Base-by-base conservation (phyloP, 805 yeast genomes). In the Metschnikowia orientalis region DNA sequence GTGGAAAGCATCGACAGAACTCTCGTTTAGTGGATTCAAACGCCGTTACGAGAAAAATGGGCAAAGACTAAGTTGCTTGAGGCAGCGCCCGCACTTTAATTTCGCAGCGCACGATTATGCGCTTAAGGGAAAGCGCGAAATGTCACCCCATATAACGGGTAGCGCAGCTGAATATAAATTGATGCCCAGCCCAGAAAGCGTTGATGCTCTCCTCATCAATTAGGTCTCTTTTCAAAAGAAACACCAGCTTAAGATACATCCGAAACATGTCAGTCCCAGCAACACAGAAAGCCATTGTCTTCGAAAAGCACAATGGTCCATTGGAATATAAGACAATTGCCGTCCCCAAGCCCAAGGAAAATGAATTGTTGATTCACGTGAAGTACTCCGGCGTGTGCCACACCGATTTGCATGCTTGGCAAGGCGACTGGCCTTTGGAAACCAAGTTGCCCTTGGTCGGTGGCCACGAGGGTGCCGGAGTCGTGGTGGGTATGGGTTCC, bases 401-500 rank as follows among this genome's bases (percentile, higher is more conserved):
- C 53, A 65, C 70, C 29, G 70, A 65, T 46, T 61, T 65, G 46
- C 71, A 65, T 44, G 71, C 70, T 34, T 63, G 69, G 70, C 61
- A 63, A 48, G 70, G 69, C 44, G 70, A 65, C 51, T 65, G 70
- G 70, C 70, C 70, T 21, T 57, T 65, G 45, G 54, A 44, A 30
- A 63, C 70, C 43, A 65, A 65, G 44, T 60, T 65, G 46, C 71
- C 71, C 18, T 60, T 65, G 49, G 71, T 65, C 13, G 71, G 71
- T 34, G 71, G 70, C 42, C 71, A 65, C 51, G 70, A 65, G 49
- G 70, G 70, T 51, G 70, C 69, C n/a, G 71, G 71, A 48, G 69
- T 57, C 18, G 70, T 65, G 40, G 70, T 65, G 12, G 69, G 49
- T 30, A 41, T 63, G 51, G 71, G 71, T 32, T 48, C 47, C 13